phyloP scores from a whole-genome alignment of 495 filamentous ascomycete species.

The Penicillium egyptiacum region DNA sequence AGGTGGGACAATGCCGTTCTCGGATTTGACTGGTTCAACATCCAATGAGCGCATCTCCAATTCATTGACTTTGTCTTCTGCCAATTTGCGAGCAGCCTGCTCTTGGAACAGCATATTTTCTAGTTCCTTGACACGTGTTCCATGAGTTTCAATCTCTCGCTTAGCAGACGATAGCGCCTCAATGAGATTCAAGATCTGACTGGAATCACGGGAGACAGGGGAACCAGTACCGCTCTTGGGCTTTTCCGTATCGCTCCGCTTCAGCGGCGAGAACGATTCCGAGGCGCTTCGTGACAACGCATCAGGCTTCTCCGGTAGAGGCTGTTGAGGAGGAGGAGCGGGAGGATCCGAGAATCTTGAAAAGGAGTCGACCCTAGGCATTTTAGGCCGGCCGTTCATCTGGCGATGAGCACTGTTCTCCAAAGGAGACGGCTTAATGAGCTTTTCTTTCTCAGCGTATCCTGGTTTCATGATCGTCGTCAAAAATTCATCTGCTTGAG shows the following conservation, averaged over 20 bases:
- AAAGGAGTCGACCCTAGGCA: conserved; percentile 57
- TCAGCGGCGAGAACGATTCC: conserved; percentile 56
- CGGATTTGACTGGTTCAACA: conserved; percentile 21
- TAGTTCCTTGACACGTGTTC: conserved; percentile 72
- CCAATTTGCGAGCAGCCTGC: conserved; percentile 73
- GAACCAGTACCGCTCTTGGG: conserved; percentile 60
- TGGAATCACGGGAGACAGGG: conserved; percentile 63
- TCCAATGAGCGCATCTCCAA: conserved; percentile 54
- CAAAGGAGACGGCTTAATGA: conserved; percentile 36
- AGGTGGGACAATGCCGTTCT: conserved; percentile 38
- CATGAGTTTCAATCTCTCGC: conserved; percentile 77
- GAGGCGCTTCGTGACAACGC: conserved; percentile 47
- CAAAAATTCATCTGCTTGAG: conserved; percentile 78
- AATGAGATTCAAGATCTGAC: conserved; percentile 75
- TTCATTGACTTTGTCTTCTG: conserved; percentile 75
- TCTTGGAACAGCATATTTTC: conserved; percentile 79
- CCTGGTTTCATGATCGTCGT: conserved; percentile 71
- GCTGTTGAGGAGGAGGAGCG: conserved; percentile 87
- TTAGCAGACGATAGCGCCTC: conserved; percentile 79
- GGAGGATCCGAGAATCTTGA: conserved; percentile 83
- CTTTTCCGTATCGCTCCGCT: conserved; percentile 73
- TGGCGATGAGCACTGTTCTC: conserved; percentile 42
- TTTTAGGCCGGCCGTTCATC: conserved; percentile 49
- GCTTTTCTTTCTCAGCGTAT: conserved; percentile 60
- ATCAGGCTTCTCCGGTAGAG: conserved; percentile 87